phyloP scores from a whole-genome alignment of 1,139 yeast genomes.

The Hemisphaericaspora xylanilytica region DNA sequence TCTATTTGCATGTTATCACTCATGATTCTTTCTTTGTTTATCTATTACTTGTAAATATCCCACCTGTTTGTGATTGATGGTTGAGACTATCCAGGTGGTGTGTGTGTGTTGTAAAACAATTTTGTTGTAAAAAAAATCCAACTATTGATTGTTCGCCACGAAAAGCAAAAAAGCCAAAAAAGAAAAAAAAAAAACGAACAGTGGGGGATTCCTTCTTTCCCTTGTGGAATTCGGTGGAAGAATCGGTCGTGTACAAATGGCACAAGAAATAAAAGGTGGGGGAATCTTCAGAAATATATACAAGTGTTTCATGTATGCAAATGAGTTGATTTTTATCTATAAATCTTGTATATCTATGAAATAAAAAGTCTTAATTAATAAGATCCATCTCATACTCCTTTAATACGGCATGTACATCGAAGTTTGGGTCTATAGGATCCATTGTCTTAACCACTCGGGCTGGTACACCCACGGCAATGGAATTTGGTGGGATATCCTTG shows the following conservation, averaged over 20 bases:
- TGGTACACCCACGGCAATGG: constrained; percentile 61
- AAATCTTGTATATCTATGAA: neutral
- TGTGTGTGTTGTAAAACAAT: neutral
- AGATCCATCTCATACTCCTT: constrained; percentile 13
- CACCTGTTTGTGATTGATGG: too few species aligned
- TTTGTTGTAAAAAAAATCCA: neutral
- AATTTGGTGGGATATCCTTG: constrained; percentile 49
- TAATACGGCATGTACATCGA: constrained; percentile 12
- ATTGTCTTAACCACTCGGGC: constrained; percentile 46
- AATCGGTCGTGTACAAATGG: too few species aligned
- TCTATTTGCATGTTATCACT: constrained; percentile 53
- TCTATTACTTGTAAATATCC: too few species aligned
- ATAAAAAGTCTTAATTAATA: neutral
- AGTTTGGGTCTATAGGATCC: constrained; percentile 15
- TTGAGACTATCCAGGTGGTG: too few species aligned
- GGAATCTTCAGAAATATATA: too few species aligned
- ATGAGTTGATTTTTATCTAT: too few species aligned
- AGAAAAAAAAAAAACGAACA: too few species aligned
- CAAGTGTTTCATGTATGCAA: too few species aligned
- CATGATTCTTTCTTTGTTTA: constrained; percentile 10
- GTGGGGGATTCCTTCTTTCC: too few species aligned
- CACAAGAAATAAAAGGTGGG: too few species aligned
- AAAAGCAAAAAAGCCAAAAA: too few species aligned
- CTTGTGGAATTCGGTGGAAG: too few species aligned
- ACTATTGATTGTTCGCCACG: neutral